These are phyloP conservation scores for Talaromyces sp. DNA, from an alignment of 2,329 filamentous ascomycete genomes.

Conservation along the genomic window DNA sequence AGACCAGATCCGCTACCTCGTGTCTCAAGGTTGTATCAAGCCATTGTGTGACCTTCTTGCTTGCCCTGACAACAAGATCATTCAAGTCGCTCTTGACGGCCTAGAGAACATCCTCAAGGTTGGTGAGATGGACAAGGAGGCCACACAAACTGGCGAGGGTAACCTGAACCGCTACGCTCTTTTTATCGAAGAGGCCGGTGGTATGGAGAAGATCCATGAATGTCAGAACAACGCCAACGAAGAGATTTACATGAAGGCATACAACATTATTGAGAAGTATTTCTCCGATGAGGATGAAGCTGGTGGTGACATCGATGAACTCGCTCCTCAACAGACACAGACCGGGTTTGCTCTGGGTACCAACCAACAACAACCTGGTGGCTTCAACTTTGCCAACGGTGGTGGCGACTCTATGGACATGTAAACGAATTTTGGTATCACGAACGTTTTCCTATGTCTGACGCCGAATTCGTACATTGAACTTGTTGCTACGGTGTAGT, in stretches of 20 bases:
- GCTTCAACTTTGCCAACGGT: constrained; percentile 87
- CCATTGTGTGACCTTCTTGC: constrained; percentile 90
- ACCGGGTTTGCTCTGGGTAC: constrained; percentile 68
- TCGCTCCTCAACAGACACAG: constrained; percentile 68
- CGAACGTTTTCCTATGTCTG: background rate
- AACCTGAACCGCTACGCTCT: constrained; percentile 91
- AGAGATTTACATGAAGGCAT: constrained; percentile 99
- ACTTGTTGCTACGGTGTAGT: background rate
- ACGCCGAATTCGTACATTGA: background rate
- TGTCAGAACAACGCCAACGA: constrained; percentile 99
- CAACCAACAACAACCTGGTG: constrained; percentile 65
- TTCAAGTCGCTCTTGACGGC: constrained; percentile 95
- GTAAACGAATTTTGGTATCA: constrained; percentile 45
- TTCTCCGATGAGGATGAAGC: constrained; percentile 96
- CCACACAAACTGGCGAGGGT: constrained; percentile 51
- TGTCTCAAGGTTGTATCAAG: constrained; percentile 92
- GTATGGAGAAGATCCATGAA: constrained; percentile 99
- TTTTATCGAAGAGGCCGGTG: constrained; percentile 97
- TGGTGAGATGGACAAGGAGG: constrained; percentile 96
- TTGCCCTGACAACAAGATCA: constrained; percentile 99
- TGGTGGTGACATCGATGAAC: constrained; percentile 72
- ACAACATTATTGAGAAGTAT: constrained; percentile 99
- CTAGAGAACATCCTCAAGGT: constrained; percentile 99
- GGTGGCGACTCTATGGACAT: constrained; percentile 72
- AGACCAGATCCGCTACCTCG: constrained; percentile 95